A percentile compares a stretch with the other conserved stretches of the same genome.
Evolutionary conservation across 1,284 basidiomycete genomes (phyloP).

Genomic region (Trichosporon sp.): DNA sequence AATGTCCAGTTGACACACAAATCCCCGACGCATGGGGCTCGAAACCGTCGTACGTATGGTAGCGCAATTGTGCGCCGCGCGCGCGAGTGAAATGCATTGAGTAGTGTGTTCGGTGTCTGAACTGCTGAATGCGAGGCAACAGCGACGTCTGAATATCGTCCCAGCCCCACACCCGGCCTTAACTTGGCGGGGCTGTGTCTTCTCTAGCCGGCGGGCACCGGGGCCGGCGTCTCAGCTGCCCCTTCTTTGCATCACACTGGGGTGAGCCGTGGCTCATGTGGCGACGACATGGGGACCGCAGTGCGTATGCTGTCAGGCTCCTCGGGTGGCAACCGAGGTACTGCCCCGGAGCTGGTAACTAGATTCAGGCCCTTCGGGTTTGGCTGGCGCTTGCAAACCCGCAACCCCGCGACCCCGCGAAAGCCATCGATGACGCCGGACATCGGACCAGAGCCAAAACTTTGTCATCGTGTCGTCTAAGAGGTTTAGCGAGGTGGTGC

Average conservation of each 20-base stretch:
- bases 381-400: neutral
- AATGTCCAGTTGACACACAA: neutral
- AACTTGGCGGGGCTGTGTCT: no score
- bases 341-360: neutral
- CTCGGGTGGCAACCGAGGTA: neutral
- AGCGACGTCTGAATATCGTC: no score
- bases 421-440: no score
- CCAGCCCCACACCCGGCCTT: no score
- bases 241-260: no score
- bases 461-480: neutral
- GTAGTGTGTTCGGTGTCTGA: neutral
- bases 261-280: no score
- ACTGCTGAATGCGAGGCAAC: no score
- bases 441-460: neutral
- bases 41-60: neutral
- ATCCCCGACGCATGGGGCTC: neutral
- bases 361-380: neutral
- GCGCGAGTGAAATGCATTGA: neutral
- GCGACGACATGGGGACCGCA: no score
- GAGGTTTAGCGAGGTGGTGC: neutral
- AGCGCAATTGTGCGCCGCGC: no score
- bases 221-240: no score
- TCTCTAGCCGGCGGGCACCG: no score
- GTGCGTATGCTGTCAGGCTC: neutral
- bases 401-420: neutral